Evolutionary conservation across 306 rosid genomes (phyloP), one percentile per base, ranked within the genome.

Genomic region (Canavalia ensiformis): DNA sequence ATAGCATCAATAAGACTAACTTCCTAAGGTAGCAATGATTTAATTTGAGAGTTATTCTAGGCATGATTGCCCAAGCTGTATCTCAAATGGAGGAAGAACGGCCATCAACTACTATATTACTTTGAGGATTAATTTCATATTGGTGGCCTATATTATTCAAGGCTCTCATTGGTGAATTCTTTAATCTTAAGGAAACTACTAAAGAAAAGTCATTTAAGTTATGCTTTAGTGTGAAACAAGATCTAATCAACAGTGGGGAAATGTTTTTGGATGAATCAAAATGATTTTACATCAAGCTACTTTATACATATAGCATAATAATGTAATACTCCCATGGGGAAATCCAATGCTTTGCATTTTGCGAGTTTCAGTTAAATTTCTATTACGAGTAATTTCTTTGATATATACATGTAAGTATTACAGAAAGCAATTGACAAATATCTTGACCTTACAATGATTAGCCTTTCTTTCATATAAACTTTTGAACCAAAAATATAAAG

Each of bases 101-200:
- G 68, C 13, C 73, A 31, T 69, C 75, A 11, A 54, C 25, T 34
- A 7, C 25, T 35, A 1, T 52, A 39, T 62, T 59, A 52, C 51
- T 78, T 2, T 9, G 74, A 41, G 75, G 67, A 13, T 62, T 65
- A 37, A 76, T 74, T 37, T 44, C 72, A 1, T 76, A 72, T 71
- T 7, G 18, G 29, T 81, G 83, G 83, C 77, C 72, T 60, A 8
- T 74, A 6, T 33, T 75, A 7, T 10, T 77, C 69, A 81, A 25
- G 52, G 64, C 35, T 25, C 72, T 84, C 76, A 1, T 83, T 29
- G 4, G 12, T 4, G 42, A 39, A 39, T 39, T 39, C 42, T 39
- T 39, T 39, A 4, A 39, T 4, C 42, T 39, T 2, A 39, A 39
- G 4, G 4, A 4, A 39, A 18, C 25, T 18, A 18, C 25, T 18